Percentiles rank a stretch among this genome's conserved stretches.
phyloP scores from a whole-genome alignment of 2,329 filamentous ascomycete species.

The Dothideomycetidae sp. region DNA sequence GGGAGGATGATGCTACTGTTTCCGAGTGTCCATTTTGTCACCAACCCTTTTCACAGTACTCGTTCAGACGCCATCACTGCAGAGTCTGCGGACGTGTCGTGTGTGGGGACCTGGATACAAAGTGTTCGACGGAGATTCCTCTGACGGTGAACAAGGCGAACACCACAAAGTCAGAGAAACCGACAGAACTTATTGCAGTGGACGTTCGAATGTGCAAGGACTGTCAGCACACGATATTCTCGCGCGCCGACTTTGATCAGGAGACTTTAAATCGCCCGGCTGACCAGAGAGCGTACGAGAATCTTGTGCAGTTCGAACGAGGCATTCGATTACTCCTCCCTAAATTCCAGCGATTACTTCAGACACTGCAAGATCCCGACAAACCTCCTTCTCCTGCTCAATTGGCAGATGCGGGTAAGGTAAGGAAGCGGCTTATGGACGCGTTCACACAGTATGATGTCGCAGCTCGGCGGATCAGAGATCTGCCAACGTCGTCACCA shows the following conservation, averaged over 20 bases:
- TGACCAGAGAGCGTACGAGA: constrained; percentile 69
- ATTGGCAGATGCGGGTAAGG: constrained; percentile 72
- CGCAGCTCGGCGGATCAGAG: constrained; percentile 66
- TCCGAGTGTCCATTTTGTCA: constrained; percentile 81
- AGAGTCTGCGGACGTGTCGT: constrained; percentile 86
- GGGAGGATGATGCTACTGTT: constrained; percentile 82
- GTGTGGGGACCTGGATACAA: constrained; percentile 73
- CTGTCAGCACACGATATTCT: constrained; percentile 60
- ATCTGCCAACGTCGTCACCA: constrained; percentile 57
- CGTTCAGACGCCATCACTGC: constrained; percentile 87
- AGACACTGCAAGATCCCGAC: constrained; percentile 57
- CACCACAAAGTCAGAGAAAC: constrained; percentile 27
- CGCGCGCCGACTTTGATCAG: constrained; percentile 61
- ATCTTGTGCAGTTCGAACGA: constrained; percentile 71
- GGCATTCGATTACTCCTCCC: constrained; percentile 73
- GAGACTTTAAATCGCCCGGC: constrained; percentile 54
- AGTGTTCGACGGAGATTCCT: constrained; percentile 71
- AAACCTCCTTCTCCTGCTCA: constrained; percentile 52
- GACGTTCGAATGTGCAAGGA: constrained; percentile 88
- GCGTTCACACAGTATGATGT: constrained; percentile 78
- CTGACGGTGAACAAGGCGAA: constrained; percentile 57
- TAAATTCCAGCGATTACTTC: constrained; percentile 64
- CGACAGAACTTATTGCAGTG: constrained; percentile 46
- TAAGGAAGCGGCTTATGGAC: constrained; percentile 78
- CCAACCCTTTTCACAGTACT: constrained; percentile 87